Evolutionary conservation across 306 rosid species (phyloP).

Genomic region (Rosa rugosa): DNA sequence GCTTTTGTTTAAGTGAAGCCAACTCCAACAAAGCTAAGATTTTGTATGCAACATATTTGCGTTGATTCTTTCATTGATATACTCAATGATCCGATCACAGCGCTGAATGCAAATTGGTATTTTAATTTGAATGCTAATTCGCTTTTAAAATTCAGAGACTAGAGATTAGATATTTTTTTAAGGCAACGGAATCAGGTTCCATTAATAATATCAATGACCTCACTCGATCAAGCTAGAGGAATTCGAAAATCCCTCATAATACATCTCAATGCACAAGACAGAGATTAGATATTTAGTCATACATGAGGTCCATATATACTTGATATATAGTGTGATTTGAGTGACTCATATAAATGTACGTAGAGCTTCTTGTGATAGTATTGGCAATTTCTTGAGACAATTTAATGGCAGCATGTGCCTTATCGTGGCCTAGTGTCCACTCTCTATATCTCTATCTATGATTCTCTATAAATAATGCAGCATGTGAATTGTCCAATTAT

Average conservation of each 20-base stretch:
- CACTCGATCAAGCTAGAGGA: no score
- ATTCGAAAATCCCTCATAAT: no score
- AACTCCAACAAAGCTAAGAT: background rate
- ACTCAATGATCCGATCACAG: background rate
- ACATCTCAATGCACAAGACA: no score
- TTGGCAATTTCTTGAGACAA: constrained; percentile 4
- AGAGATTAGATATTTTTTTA: background rate
- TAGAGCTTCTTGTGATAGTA: background rate
- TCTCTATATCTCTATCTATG: background rate
- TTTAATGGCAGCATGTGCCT: constrained; percentile 1
- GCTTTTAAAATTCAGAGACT: background rate
- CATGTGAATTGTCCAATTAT: constrained; percentile 9
- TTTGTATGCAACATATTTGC: background rate
- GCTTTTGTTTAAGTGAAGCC: constrained; percentile 2
- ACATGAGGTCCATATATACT: background rate
- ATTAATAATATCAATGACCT: no score
- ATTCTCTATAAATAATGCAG: background rate
- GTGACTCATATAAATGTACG: background rate
- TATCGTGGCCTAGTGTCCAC: constrained; percentile 5
- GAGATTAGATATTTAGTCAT: background rate
- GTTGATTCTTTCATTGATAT: background rate
- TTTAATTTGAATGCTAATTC: background rate
- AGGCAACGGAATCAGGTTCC: no score
- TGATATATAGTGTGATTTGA: background rate
- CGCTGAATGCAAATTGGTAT: background rate